phyloP scores from a whole-genome alignment of 129 eudicot species.

The Oenanthe sinensis region DNA sequence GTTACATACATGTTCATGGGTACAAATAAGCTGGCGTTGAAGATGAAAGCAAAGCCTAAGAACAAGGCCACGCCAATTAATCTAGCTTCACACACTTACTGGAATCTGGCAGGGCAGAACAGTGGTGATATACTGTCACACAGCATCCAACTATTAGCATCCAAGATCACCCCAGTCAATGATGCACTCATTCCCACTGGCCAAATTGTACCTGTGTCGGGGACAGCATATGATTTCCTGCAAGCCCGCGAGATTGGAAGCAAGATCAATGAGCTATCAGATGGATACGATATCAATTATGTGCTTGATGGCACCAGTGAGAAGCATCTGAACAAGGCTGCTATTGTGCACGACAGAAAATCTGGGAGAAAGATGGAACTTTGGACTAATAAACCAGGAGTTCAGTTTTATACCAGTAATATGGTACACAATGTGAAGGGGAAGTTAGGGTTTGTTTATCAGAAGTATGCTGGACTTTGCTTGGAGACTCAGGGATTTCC shows the following conservation, averaged over 20 bases:
- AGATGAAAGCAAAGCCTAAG: conserved; percentile 43
- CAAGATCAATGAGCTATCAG: conserved; percentile 23
- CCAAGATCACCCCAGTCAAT: conserved; percentile 47
- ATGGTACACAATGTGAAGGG: conserved; percentile 33
- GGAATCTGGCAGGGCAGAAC: conserved; percentile 54
- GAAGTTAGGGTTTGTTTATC: conserved; percentile 39
- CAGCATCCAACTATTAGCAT: conserved; percentile 31
- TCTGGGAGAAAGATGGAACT: conserved; percentile 64
- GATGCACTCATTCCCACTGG: conserved; percentile 47
- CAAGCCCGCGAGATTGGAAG: conserved; percentile 32
- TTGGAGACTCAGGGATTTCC: conserved; percentile 81
- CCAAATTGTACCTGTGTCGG: conserved; percentile 26
- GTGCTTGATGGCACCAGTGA: conserved; percentile 23
- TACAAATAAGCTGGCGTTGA: conserved; percentile 32
- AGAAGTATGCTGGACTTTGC: conserved; percentile 32
- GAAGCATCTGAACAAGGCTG: conserved; percentile 32
- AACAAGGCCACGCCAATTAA: conserved; percentile 59
- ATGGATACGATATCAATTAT: conserved; percentile 59
- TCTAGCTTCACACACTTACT: conserved; percentile 57
- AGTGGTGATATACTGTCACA: conserved; percentile 46
- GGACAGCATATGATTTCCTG: conserved; percentile 49
- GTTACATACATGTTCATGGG: conserved; percentile 42
- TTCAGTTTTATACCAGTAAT: conserved; percentile 54
- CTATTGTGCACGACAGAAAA: conserved; percentile 27
- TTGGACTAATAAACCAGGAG: conserved; percentile 46